These are phyloP conservation scores for Salvia sclarea DNA, from an alignment of 305 asterid species.

Conservation along the genomic window DNA sequence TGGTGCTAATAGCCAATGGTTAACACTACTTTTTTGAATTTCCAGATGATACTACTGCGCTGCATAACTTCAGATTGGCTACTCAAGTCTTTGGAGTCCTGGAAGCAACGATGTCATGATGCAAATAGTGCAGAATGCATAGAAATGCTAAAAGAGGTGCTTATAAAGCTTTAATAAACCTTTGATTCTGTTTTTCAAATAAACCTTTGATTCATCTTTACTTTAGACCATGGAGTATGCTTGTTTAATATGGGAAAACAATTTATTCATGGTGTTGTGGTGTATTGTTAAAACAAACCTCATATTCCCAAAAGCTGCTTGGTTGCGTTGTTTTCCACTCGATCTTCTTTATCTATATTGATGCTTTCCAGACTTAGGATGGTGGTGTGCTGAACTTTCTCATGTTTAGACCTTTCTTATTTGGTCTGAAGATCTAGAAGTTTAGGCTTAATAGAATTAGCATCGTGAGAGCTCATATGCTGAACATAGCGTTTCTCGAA, in stretches of 20 bases:
- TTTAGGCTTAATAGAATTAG: slow-evolving; percentile 20
- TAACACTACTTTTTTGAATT: slow-evolving; percentile 29
- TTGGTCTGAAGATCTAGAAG: neutral
- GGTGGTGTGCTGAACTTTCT: slow-evolving; percentile 1
- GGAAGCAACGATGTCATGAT: slow-evolving; percentile 76
- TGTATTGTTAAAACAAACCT: neutral
- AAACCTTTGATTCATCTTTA: slow-evolving; percentile 15
- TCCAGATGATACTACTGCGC: slow-evolving; percentile 76
- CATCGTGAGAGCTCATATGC: slow-evolving; percentile 14
- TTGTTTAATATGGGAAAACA: slow-evolving; percentile 27
- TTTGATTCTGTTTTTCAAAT: slow-evolving; percentile 22
- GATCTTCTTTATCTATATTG: neutral
- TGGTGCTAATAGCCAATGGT: slow-evolving; percentile 12
- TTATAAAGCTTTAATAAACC: slow-evolving; percentile 17
- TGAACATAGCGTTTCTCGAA: neutral
- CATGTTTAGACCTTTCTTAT: slow-evolving; percentile 21
- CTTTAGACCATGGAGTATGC: slow-evolving; percentile 25
- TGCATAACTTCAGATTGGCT: slow-evolving; percentile 65
- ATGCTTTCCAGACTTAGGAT: slow-evolving; percentile 1
- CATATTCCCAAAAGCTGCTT: slow-evolving; percentile 20
- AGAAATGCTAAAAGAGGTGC: slow-evolving; percentile 91
- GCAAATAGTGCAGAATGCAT: slow-evolving; percentile 81
- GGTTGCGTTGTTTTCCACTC: slow-evolving; percentile 1
- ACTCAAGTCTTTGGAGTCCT: slow-evolving; percentile 55
- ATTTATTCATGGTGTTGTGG: slow-evolving; percentile 15